These are phyloP conservation scores for Medicago ruthenica DNA, from an alignment of 306 rosid species.

Conservation along the genomic window DNA sequence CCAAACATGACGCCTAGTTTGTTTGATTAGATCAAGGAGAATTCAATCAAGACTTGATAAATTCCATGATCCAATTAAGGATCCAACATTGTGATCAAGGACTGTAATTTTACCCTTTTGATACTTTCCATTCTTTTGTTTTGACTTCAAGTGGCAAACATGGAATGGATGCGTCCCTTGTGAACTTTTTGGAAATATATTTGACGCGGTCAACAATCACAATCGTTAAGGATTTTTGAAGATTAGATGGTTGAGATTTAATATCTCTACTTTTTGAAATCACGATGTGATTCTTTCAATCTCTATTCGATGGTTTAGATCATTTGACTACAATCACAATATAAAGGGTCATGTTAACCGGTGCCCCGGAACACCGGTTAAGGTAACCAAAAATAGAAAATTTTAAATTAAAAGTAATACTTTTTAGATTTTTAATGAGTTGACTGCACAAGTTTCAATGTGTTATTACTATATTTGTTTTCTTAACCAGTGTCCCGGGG, in stretches of 20 bases:
- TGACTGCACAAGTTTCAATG: too few species aligned
- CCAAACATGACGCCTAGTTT: conserved; percentile 30
- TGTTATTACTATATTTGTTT: too few species aligned
- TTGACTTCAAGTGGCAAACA: conserved; percentile 38
- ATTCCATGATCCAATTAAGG: conserved; percentile 28
- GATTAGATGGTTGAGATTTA: background rate
- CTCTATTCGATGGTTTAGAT: too few species aligned
- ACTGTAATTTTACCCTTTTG: conserved; percentile 2
- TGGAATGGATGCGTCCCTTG: background rate
- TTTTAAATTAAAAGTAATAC: too few species aligned
- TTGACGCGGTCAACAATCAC: background rate
- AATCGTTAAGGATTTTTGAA: background rate
- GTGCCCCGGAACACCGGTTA: too few species aligned
- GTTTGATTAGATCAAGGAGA: conserved; percentile 32
- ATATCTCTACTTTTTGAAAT: too few species aligned
- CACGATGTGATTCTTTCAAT: background rate
- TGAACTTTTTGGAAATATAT: background rate
- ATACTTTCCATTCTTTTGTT: conserved; percentile 30
- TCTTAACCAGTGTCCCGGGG: too few species aligned
- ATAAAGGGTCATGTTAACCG: too few species aligned
- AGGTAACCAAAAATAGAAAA: too few species aligned
- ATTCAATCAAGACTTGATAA: conserved; percentile 17
- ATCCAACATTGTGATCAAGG: conserved; percentile 22
- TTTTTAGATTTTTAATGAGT: too few species aligned
- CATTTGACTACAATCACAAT: background rate